phyloP scores from a whole-genome alignment of 805 yeast genomes.

The Priceomyces medius region DNA sequence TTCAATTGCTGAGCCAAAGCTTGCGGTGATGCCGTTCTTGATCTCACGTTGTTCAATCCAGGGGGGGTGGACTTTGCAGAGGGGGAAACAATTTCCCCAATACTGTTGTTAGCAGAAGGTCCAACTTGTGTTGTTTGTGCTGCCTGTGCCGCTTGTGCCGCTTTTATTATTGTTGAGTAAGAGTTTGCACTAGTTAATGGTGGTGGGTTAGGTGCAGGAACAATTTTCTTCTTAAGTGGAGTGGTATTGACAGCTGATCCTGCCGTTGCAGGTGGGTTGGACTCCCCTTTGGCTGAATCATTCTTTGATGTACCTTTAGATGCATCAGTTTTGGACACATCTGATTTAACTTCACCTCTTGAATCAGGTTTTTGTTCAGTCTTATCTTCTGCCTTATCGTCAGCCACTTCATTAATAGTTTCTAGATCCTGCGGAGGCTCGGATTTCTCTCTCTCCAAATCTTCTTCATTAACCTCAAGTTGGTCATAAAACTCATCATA shows the following conservation, averaged over 20 bases:
- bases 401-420: slow-evolving; percentile 7
- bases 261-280: not conserved
- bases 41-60: slow-evolving; percentile 11
- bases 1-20: not conserved
- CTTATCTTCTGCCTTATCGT: not conserved
- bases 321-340: not conserved
- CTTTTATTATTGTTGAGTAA: slow-evolving; percentile 25
- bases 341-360: not conserved
- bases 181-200: slow-evolving; percentile 19
- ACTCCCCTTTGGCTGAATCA: not conserved
- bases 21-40: slow-evolving; percentile 8
- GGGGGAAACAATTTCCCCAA: not conserved
- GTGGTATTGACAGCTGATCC: not conserved
- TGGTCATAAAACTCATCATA: slow-evolving; percentile 92
- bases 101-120: not conserved
- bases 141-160: slow-evolving; percentile 17
- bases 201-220: slow-evolving; percentile 24
- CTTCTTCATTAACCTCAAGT: slow-evolving; percentile 61
- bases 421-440: slow-evolving; percentile 12
- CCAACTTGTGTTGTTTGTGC: slow-evolving; percentile 8
- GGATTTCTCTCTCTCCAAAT: slow-evolving; percentile 24
- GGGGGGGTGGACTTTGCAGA: slow-evolving; percentile 14
- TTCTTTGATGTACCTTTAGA: not conserved
- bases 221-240: slow-evolving; percentile 11
- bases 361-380: slow-evolving; percentile 6